A percentile compares a stretch with the other conserved stretches of the same genome.
Conservation (phyloP, 306 rosid genomes). For the Cicer chorassanicum region DNA sequence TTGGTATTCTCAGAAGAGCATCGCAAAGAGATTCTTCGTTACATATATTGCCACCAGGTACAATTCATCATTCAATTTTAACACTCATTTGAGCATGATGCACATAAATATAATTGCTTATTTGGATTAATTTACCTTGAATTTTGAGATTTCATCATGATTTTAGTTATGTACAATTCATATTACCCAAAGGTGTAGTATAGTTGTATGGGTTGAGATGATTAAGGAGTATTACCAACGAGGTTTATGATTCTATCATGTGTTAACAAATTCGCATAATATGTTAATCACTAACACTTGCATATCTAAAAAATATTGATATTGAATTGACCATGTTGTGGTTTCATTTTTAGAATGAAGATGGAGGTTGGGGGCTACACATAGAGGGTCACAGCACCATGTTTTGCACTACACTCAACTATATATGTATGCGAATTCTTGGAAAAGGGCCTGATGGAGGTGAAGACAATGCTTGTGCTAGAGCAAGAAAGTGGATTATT, state of each 20-base stretch:
- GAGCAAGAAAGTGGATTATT: slow-evolving; percentile 78
- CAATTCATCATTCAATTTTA: not conserved
- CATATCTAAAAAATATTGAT: too few species aligned
- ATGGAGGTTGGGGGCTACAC: slow-evolving; percentile 92
- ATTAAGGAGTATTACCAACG: too few species aligned
- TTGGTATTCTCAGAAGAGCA: slow-evolving; percentile 52
- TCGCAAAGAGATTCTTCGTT: slow-evolving; percentile 72
- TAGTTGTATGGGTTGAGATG: too few species aligned
- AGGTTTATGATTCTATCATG: too few species aligned
- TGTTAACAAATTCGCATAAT: too few species aligned
- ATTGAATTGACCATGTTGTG: not conserved
- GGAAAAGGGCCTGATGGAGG: slow-evolving; percentile 80
- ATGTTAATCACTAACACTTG: too few species aligned
- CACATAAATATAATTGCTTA: not conserved
- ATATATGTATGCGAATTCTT: slow-evolving; percentile 70
- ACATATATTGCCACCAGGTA: slow-evolving; percentile 74
- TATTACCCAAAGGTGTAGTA: too few species aligned
- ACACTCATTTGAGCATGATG: not conserved
- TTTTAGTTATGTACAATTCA: not conserved
- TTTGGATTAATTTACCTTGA: not conserved
- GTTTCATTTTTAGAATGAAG: slow-evolving; percentile 61
- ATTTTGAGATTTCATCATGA: not conserved
- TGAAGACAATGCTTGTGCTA: slow-evolving; percentile 61
- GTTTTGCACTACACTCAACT: slow-evolving; percentile 73
- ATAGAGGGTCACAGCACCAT: slow-evolving; percentile 79